Conservation (phyloP, 2,329 filamentous ascomycete species). For the Gyromitra esculenta region DNA sequence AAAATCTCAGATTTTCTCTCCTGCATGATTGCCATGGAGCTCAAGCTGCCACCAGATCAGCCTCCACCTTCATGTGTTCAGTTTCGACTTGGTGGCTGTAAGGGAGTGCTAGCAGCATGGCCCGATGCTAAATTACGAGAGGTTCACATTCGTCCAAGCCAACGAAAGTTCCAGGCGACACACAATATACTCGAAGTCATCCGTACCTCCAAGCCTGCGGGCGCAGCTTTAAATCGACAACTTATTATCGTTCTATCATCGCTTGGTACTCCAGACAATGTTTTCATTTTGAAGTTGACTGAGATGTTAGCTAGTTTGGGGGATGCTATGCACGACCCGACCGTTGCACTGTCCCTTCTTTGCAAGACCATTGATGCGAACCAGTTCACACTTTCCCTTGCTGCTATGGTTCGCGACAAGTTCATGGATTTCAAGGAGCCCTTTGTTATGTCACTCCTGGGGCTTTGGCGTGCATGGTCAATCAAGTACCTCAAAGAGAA, state of each 20-base stretch:
- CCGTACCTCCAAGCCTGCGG: constrained; percentile 77
- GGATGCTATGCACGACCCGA: constrained; percentile 72
- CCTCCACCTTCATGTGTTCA: constrained; percentile 83
- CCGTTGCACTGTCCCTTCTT: constrained; percentile 73
- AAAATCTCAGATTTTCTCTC: constrained; percentile 86
- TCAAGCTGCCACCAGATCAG: constrained; percentile 68
- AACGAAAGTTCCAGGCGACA: constrained; percentile 81
- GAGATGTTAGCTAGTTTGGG: constrained; percentile 75
- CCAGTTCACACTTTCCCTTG: constrained; percentile 77
- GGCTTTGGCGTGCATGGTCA: constrained; percentile 88
- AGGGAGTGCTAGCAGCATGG: constrained; percentile 84
- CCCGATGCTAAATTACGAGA: constrained; percentile 72
- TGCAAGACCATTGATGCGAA: constrained; percentile 85
- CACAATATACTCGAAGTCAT: constrained; percentile 85
- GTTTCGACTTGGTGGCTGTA: constrained; percentile 90
- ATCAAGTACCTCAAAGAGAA: constrained; percentile 93
- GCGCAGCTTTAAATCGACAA: constrained; percentile 86
- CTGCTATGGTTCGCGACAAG: constrained; percentile 78
- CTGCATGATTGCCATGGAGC: constrained; percentile 75
- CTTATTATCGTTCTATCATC: constrained; percentile 84
- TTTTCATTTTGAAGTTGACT: constrained; percentile 75
- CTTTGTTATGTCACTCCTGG: constrained; percentile 80
- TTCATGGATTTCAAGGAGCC: constrained; percentile 81
- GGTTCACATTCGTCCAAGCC: constrained; percentile 82
- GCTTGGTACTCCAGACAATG: constrained; percentile 73